Evolutionary conservation across 169 alveolate genomes (phyloP).

Genomic region (Eimeria zaria): DNA sequence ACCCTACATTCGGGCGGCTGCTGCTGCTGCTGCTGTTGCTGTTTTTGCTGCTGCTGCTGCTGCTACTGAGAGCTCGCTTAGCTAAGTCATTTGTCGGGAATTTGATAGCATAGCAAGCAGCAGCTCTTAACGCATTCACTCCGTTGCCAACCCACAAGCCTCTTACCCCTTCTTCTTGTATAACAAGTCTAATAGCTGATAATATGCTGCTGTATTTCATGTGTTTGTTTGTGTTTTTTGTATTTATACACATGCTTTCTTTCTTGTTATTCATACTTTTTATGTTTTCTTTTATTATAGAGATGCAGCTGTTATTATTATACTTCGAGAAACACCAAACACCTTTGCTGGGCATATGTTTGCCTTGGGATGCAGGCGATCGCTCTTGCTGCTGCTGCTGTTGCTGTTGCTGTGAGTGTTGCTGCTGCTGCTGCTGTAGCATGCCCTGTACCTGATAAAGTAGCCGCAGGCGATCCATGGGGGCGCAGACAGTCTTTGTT

Average conservation of each 20-base stretch:
- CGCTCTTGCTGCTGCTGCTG: conserved; percentile 21
- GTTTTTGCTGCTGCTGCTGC: conserved; percentile 76
- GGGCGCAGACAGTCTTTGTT: conserved; percentile 94
- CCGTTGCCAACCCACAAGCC: conserved; percentile 94
- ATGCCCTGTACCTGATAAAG: conserved; percentile 94
- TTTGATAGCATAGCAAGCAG: conserved; percentile 92
- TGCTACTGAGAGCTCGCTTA: conserved; percentile 80
- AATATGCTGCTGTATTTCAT: conserved; percentile 89
- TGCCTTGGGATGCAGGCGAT: no score
- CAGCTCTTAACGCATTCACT: conserved; percentile 92
- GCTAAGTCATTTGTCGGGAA: conserved; percentile 93
- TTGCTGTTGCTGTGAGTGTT: background rate
- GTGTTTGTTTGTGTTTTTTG: background rate
- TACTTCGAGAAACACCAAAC: no score
- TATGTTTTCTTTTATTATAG: no score
- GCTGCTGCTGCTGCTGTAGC: conserved; percentile 88
- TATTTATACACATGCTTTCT: background rate
- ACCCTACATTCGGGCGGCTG: conserved; percentile 66
- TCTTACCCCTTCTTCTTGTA: conserved; percentile 91
- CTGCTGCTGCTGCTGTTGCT: conserved; percentile 49
- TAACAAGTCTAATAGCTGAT: conserved; percentile 88
- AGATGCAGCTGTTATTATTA: no score
- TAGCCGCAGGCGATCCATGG: conserved; percentile 92
- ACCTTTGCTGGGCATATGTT: no score
- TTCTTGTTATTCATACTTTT: no score